Evolutionary conservation across 176 grass and related monocot genomes (phyloP).

Genomic region (Triticum turgidum): DNA sequence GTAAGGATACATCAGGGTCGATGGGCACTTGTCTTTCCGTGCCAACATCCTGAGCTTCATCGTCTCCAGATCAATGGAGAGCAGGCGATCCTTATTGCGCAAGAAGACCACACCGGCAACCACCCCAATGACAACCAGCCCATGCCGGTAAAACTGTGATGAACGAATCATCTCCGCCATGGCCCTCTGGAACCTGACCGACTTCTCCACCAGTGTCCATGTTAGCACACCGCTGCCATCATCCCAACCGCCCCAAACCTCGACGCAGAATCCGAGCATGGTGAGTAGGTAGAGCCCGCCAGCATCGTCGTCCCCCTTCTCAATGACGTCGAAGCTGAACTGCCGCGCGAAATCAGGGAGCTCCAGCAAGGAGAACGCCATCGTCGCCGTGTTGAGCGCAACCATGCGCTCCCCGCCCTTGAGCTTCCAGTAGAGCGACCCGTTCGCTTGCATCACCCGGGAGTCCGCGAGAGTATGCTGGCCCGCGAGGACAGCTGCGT

Average conservation of each 20-base stretch:
- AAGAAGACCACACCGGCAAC: slow-evolving; percentile 30
- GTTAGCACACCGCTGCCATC: background rate
- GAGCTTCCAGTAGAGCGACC: slow-evolving; percentile 36
- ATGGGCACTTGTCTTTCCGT: background rate
- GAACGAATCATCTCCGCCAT: background rate
- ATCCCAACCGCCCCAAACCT: slow-evolving; percentile 25
- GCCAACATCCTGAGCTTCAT: slow-evolving; percentile 10
- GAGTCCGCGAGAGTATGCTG: background rate
- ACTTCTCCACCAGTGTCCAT: slow-evolving; percentile 37
- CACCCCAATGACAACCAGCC: background rate
- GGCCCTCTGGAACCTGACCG: slow-evolving; percentile 27
- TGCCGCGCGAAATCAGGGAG: slow-evolving; percentile 15
- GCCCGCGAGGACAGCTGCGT: background rate
- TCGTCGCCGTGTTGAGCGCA: slow-evolving; percentile 15
- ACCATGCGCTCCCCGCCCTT: slow-evolving; percentile 30
- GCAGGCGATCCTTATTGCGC: background rate
- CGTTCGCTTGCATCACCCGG: slow-evolving; percentile 34
- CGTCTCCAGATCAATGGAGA: slow-evolving; percentile 39
- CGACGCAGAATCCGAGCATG: slow-evolving; percentile 27
- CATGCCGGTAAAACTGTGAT: background rate
- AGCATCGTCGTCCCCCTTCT: slow-evolving; percentile 1
- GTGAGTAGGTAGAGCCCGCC: slow-evolving; percentile 32
- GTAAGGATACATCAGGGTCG: slow-evolving; percentile 6
- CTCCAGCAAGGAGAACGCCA: slow-evolving; percentile 16
- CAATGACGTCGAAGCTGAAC: slow-evolving; percentile 21